phyloP scores from a whole-genome alignment of 768 basidiomycete species.

The Psilocybe tampanensis region DNA sequence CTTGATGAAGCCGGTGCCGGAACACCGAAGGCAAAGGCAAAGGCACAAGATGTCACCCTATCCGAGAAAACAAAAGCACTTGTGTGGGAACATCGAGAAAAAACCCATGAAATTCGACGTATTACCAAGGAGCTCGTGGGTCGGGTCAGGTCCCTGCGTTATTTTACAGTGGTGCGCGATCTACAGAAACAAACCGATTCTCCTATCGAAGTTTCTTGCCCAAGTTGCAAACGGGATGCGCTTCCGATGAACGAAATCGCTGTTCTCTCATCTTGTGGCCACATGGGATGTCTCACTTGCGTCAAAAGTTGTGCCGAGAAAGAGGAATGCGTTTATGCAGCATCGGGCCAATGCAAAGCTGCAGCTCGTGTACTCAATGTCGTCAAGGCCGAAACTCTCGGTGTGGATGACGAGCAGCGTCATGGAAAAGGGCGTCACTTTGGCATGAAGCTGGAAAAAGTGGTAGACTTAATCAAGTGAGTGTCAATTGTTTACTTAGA shows the following conservation, averaged over 20 bases:
- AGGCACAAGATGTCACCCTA: conserved; percentile 57
- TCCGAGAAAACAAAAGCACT: conserved; percentile 60
- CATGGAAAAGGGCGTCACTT: conserved; percentile 78
- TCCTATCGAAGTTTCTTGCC: conserved; percentile 63
- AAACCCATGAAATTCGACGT: conserved; percentile 83
- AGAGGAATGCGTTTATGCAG: conserved; percentile 81
- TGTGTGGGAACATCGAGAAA: conserved; percentile 83
- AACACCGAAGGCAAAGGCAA: conserved; percentile 47
- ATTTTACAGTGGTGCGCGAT: conserved; percentile 90
- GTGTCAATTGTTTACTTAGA: conserved; percentile 20
- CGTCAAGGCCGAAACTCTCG: conserved; percentile 77
- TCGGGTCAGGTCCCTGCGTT: conserved; percentile 86
- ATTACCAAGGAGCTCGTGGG: conserved; percentile 89
- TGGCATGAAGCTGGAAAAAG: conserved; percentile 80
- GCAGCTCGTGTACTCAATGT: conserved; percentile 83
- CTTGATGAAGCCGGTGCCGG: conserved; percentile 63
- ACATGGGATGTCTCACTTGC: conserved; percentile 80
- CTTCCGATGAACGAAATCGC: conserved; percentile 72
- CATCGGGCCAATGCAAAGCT: conserved; percentile 71
- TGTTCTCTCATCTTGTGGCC: conserved; percentile 90
- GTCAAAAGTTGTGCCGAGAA: conserved; percentile 72
- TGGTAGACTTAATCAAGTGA: conserved; percentile 77
- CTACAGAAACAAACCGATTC: conserved; percentile 74
- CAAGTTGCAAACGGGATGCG: conserved; percentile 55
- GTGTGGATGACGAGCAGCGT: conserved; percentile 75